A percentile compares a stretch with the other conserved stretches of the same genome.
Evolutionary conservation across 164 flowering plant genomes (phyloP).

Genomic region (grape (Vitis vinifera)): DNA sequence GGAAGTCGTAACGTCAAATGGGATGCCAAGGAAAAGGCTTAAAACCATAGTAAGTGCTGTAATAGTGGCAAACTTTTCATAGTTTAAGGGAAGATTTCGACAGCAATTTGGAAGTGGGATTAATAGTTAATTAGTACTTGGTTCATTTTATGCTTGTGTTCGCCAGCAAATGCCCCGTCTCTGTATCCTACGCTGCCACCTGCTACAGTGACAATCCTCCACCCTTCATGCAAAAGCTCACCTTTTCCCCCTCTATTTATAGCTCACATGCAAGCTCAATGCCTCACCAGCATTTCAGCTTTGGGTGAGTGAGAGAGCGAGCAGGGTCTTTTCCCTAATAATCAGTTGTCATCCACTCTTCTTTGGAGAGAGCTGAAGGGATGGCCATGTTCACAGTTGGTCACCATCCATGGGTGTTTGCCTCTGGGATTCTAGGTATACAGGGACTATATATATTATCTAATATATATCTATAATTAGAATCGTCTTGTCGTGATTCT

Average conservation of each 20-base stretch:
- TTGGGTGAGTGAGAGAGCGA: not conserved
- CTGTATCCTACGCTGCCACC: too few relatives aligned
- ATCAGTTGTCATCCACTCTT: not conserved
- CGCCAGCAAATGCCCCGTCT: too few relatives aligned
- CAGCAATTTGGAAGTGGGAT: too few relatives aligned
- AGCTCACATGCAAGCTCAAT: too few relatives aligned
- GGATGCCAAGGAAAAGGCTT: slow-evolving; percentile 3
- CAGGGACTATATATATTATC: not conserved
- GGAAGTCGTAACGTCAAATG: not conserved
- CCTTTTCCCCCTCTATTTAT: too few relatives aligned
- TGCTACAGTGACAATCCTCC: too few relatives aligned
- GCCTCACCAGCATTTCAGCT: too few relatives aligned
- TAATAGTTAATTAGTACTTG: too few relatives aligned
- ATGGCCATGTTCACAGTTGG: slow-evolving; percentile 28
- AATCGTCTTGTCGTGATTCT: too few relatives aligned
- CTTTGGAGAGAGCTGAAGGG: slow-evolving; percentile 1
- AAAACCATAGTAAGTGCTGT: not conserved
- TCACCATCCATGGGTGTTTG: slow-evolving; percentile 29
- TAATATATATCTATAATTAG: not conserved
- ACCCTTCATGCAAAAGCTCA: too few relatives aligned
- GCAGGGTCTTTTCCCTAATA: not conserved
- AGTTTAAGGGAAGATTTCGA: not conserved
- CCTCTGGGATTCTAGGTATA: slow-evolving; percentile 51
- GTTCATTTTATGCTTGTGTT: too few relatives aligned
- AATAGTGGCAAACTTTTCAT: not conserved